Conservation (phyloP, 306 rosid genomes). For the Sicyos baderoa region DNA sequence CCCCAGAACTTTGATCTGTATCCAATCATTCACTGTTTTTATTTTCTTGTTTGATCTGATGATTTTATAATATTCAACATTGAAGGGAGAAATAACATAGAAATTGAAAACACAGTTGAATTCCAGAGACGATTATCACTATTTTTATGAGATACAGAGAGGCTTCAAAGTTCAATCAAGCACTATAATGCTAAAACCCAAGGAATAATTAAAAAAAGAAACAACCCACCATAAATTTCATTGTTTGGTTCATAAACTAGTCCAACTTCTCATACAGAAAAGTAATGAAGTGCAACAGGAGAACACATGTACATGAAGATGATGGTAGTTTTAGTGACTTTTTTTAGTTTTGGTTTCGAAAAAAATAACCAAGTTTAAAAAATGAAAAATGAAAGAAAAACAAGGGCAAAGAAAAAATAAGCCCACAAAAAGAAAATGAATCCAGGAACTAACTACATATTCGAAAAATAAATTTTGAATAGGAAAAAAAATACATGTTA, state of each 20-base stretch:
- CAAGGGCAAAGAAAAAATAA: too few species aligned
- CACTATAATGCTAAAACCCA: too few species aligned
- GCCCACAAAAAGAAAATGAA: too few species aligned
- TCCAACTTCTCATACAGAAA: not conserved
- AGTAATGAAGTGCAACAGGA: not conserved
- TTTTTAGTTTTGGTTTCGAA: too few species aligned
- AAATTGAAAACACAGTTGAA: not conserved
- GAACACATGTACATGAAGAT: not conserved
- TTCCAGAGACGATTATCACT: not conserved
- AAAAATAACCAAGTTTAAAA: too few species aligned
- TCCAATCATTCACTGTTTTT: not conserved
- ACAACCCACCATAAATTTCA: too few species aligned
- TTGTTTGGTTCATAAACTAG: not conserved
- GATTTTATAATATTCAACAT: not conserved
- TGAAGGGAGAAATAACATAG: not conserved
- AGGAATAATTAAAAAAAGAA: not conserved
- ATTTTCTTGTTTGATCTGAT: not conserved
- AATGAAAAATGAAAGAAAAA: too few species aligned
- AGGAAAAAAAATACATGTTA: too few species aligned
- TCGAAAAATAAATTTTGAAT: too few species aligned
- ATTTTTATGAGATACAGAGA: not conserved
- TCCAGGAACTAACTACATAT: too few species aligned
- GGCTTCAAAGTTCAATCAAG: not conserved
- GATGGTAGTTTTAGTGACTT: not conserved
- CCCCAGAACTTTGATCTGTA: slow-evolving; percentile 71